Evolutionary conservation across 768 basidiomycete species (phyloP), one percentile per base, ranked within the genome.

Genomic region (Neoboletus brunneissimus): DNA sequence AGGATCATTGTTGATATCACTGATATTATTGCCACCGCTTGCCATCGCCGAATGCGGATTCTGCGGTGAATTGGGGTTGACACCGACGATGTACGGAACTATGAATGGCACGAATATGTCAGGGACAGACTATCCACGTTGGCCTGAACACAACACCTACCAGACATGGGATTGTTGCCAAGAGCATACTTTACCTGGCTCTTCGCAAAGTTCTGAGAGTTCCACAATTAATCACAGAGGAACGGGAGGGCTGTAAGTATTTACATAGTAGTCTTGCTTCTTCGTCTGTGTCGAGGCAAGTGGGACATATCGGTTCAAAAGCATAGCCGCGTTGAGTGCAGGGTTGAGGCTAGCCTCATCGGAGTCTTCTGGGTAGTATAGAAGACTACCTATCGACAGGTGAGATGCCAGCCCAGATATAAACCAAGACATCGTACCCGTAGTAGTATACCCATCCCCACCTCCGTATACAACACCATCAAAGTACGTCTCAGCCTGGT

Each of bases 1-100:
- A 2, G 94, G 94, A 45, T 79, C 79, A 2, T 84, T 88, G 68
- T 94, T 81, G 53, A 95, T 87, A 31, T 81, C 70, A 38, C 65
- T 72, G 60, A 89, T 81, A 63, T 92, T 81, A 54, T 80, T 78
- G 2, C 91, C 93, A 31, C 94, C 94, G 55, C 88, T 88, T 3
- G 95, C 89, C 75, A 89, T 80, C 2, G 93, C 94, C 6, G 89
- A 91, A 67, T 96, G 94, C 1, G 94, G 94, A 69, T 96, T 97
- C 46, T 79, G 73, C 0, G 94, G 94, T 13, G 95, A 89, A 68
- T 96, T 95, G 1, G 94, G 91, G 72, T 96, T 92, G 47, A 79
- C 76, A 38, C 95, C 94, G 23, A 97, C 93, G 48, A 97, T 72
- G 69, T 97, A 98, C 11, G 64, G 63, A 25, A 42, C 59, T 62